Base-by-base conservation (phyloP, 2,329 filamentous ascomycete species). In the Phoma sp. region DNA sequence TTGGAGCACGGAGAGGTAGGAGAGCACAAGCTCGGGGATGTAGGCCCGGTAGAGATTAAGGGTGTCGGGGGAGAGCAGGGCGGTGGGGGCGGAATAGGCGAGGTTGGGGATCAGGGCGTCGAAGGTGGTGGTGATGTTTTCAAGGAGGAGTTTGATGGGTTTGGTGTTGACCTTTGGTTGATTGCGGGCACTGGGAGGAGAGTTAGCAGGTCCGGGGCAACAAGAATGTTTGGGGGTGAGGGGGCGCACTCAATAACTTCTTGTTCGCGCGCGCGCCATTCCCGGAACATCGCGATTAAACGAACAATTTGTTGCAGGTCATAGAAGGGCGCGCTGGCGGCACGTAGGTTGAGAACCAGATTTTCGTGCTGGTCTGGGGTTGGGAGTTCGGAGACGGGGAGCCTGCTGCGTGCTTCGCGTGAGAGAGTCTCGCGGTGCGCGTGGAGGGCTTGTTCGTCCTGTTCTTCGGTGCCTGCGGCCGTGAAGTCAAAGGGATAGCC, bases 1-100 rank as follows among this genome's bases (percentile, higher is more conserved):
- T 71, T 96, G 89, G 44, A 98, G 79, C 1, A 89, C 87, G 65
- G 85, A 88, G 69, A 95, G 86, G 72, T 95, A 97, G 2, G 89
- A 90, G 44, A 99, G 82, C 37, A 96, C 80, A 14, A 90, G 84
- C 71, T 97, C 92, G 2, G 95, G 93, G 3, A 99, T 81, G 74
- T 96, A 98, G 0, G 85, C 84, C 49, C 86, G 83, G 61, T 92
- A 86, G 46, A 98, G 84, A 23, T 81, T 77, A 42, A 77, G 76
- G 42, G 91, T 82, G 49, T 90, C 85, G 13, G 79, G 71, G 55
- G 85, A 82, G 24, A 18, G 45, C 40, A 9, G 40, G 38, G 6
- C 43, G 13, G 32, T 54, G 36, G 7, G 43, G 33, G 2, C 55
- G 43, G n/a, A 18, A 18, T 18, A 18, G 18, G 60, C 55, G n/a